A percentile compares a stretch with the other conserved stretches of the same genome.
Evolutionary conservation across 202 grass and related monocot genomes (phyloP).

Genomic region (Saccharum hybrid): DNA sequence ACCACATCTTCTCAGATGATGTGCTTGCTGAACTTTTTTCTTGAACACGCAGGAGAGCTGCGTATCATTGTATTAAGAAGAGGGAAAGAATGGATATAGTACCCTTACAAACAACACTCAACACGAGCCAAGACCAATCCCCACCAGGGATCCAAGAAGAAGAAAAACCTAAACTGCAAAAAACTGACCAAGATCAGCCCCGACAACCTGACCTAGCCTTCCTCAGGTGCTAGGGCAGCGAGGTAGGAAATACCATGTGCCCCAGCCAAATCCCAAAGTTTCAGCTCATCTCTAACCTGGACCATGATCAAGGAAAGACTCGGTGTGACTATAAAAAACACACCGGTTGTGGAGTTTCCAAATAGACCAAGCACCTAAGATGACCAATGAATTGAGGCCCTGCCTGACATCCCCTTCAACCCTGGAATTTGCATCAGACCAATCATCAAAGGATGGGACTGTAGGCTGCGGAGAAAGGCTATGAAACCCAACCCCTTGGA

Average conservation of each 20-base stretch:
- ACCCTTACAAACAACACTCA: too few species aligned
- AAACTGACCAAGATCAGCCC: too few species aligned
- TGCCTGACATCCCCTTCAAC: background rate
- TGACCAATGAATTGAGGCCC: background rate
- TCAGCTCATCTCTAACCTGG: background rate
- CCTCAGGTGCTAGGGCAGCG: too few species aligned
- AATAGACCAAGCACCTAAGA: background rate
- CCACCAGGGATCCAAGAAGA: too few species aligned
- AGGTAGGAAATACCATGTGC: background rate
- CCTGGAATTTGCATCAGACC: background rate
- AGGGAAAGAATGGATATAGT: too few species aligned
- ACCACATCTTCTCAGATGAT: too few species aligned
- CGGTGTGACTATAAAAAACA: background rate
- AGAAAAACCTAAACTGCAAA: too few species aligned
- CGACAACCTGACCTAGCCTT: too few species aligned
- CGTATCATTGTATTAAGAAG: too few species aligned
- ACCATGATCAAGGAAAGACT: conserved; percentile 27
- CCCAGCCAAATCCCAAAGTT: background rate
- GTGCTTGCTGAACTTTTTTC: background rate
- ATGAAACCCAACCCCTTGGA: too few species aligned
- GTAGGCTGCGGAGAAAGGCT: too few species aligned
- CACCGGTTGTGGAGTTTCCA: background rate
- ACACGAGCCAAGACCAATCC: too few species aligned
- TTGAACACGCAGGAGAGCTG: background rate
- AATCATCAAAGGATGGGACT: background rate